Base-by-base conservation (phyloP, 305 asterid species). In the Rubia tinctorum region DNA sequence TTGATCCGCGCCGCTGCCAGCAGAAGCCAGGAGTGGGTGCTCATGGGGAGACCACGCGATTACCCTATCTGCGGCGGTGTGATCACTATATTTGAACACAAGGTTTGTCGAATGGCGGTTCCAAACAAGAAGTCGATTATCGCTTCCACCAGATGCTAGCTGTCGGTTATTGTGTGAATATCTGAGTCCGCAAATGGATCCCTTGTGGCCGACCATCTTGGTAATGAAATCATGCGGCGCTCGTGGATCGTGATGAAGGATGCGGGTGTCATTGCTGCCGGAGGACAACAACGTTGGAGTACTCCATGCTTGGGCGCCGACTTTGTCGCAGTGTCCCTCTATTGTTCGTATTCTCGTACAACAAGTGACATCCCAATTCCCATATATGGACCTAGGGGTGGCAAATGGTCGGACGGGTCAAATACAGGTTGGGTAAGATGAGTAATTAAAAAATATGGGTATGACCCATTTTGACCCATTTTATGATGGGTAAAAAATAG, bases 21-120 rank as follows among this genome's bases (percentile, higher is more conserved):
- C 98, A 42, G 98, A 91, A 71, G 99, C 99, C 64, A 92, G 72
- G n/a, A 91, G 96, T 8, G 97, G 98, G 71, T 92, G 93, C 73
- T 89, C 87, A 85, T 94, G 99, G 56, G 99, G 98, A 8, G 98
- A 94, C 99, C 99, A 94, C 34, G 99, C 96, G 79, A 91, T 94
- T 64, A 98, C 99, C 83, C 90, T 94, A 13, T 91, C 99, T 72
- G 98, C 98, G 55, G 97, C 98, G 71, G 95, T 90, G 82, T 94
- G 98, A 83, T 90, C 99, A 69, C 92, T 85, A 75, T 89, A 90
- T 82, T 88, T 90, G 42, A 90, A 79, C 55, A 90, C 91, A 3
- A 98, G 99, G 73, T 88, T 95, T n/a, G 90, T 87, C 30, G 98
- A 94, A 69, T 91, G 91, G 75, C 88, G 93, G 86, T 91, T 94